Conservation (phyloP, 257 asterid species). For the Fraxinus americana region DNA sequence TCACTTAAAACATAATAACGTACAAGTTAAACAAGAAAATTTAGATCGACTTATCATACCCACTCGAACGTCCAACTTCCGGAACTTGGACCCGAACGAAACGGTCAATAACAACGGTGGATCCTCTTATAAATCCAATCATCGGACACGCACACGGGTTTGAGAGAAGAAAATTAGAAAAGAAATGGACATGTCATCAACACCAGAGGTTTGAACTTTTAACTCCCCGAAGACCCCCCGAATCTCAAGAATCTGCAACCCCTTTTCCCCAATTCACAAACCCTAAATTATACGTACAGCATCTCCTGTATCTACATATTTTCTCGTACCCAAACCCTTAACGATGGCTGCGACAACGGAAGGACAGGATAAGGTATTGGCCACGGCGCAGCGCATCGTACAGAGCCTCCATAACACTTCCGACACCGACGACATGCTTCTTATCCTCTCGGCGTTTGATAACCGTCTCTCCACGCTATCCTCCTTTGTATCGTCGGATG, state of each 20-base stretch:
- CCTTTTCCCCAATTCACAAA: background rate
- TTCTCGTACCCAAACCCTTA: background rate
- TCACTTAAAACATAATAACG: too few species aligned
- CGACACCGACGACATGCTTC: conserved; percentile 72
- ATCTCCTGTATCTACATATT: background rate
- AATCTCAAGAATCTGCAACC: background rate
- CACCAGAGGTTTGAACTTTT: background rate
- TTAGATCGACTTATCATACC: too few species aligned
- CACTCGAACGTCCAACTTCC: too few species aligned
- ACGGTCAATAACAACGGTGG: too few species aligned
- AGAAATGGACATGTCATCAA: background rate
- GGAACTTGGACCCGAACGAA: too few species aligned
- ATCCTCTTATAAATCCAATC: background rate
- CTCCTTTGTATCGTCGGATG: conserved; percentile 41
- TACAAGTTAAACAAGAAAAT: too few species aligned
- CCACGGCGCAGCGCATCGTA: conserved; percentile 91
- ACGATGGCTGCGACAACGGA: conserved; percentile 66
- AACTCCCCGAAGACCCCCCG: background rate
- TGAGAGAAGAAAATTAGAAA: background rate
- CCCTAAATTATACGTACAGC: background rate
- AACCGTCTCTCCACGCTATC: conserved; percentile 76
- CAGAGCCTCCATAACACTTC: conserved; percentile 71
- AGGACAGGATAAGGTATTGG: conserved; percentile 81
- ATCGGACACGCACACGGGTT: background rate
- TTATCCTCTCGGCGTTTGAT: conserved; percentile 73